phyloP scores from a whole-genome alignment of 805 yeast species.

The Candida hungchunana region DNA sequence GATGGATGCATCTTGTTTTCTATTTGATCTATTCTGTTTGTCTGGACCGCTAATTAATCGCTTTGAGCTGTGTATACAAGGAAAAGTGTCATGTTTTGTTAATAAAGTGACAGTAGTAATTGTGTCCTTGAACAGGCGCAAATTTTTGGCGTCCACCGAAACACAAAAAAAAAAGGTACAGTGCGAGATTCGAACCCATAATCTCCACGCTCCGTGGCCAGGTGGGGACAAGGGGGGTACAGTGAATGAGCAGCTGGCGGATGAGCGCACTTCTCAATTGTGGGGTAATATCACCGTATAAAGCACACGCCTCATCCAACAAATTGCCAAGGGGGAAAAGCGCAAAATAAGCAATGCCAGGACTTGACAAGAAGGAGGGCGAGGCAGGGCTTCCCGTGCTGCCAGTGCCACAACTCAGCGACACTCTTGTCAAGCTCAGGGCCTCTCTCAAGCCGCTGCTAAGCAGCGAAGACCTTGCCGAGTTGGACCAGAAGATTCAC shows the following conservation, averaged over 20 bases:
- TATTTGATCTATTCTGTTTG: not conserved
- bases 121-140: not conserved
- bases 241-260: not conserved
- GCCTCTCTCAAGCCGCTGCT: slow-evolving; percentile 58
- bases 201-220: slow-evolving; percentile 2
- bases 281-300: no score
- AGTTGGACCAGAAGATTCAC: slow-evolving; percentile 40
- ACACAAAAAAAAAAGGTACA: not conserved
- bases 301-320: no score
- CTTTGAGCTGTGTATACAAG: slow-evolving; percentile 14
- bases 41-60: slow-evolving; percentile 1
- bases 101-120: not conserved
- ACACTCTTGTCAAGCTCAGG: slow-evolving; percentile 50
- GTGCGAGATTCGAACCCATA: slow-evolving; percentile 5
- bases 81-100: slow-evolving; percentile 15
- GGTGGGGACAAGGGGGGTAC: slow-evolving; percentile 2
- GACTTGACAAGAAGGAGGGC: slow-evolving; percentile 1
- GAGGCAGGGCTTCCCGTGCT: slow-evolving; percentile 42
- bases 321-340: not conserved
- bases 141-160: not conserved
- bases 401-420: slow-evolving; percentile 55
- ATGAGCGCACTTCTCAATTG: no score
- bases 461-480: slow-evolving; percentile 38
- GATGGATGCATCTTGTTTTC: slow-evolving; percentile 6
- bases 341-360: slow-evolving; percentile 1